Evolutionary conservation across 2,329 filamentous ascomycete species (phyloP), one percentile per base, ranked within the genome.

Genomic region (Dactylellina parvicollis): DNA sequence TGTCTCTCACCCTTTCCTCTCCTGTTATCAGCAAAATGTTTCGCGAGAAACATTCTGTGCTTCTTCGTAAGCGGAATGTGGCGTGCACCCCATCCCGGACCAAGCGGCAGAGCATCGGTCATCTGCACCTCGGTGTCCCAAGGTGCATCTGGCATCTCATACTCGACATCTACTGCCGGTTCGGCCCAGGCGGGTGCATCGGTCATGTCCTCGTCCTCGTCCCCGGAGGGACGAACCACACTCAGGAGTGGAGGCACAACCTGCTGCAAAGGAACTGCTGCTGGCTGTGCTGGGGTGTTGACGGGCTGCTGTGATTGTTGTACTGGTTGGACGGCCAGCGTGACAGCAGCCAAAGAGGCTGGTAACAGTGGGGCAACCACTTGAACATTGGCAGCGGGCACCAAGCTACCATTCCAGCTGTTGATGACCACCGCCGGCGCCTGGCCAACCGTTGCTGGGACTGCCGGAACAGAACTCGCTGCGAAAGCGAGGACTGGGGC

Each of bases 101-200:
- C 24, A 9, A n/a, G 7, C 12, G 36, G 38, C 20, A 49, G 69
- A 28, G 69, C 69, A 14, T 73, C 44, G 1, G 22, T 12, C 69
- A 73, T 73, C 7, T 64, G 24, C 20, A 28, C 57, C 24, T 50
- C 42, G 36, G 26, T 20, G 42, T 44, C 57, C 28, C 24, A 36
- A 3, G 67, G 67, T 40, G 59, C 59, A 36, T 72, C 67, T 3
- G 34, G 44, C 52, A 72, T 72, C 49, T 52, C 44, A 34, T 42
- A 36, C 24, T 72, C 67, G 24, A 38, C 34, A 32, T 59, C 52
- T 16, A 40, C 44, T 36, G 67, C 44, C 9, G 22, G 16, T 26
- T 49, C 5, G 32, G 3, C 20, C 12, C 32, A 42, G 32, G 62
- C 52, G 46, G 52, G 52, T 14, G 52, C 62, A 4, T 66, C 62